These are phyloP conservation scores for Nigrospora sphaerica DNA, from an alignment of 2,329 filamentous ascomycete genomes.

Conservation along the genomic window DNA sequence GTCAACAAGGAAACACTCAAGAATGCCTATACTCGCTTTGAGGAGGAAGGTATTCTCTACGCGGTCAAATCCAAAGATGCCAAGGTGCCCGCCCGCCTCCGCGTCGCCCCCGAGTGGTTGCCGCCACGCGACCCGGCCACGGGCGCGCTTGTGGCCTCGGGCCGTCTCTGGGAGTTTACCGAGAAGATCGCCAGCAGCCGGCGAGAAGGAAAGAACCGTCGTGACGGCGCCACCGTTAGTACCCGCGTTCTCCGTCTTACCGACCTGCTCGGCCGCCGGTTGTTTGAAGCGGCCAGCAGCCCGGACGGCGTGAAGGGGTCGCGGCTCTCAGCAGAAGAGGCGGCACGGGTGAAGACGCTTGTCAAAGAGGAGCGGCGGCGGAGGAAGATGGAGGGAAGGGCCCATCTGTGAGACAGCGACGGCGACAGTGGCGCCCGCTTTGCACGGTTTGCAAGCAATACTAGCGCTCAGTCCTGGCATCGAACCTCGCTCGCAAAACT, in stretches of 20 bases:
- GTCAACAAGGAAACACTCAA: slow-evolving; percentile 98
- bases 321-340: slow-evolving; percentile 44
- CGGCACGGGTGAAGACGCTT: slow-evolving; percentile 31
- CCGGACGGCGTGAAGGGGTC: slow-evolving; percentile 27
- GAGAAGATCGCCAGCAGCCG: slow-evolving; percentile 78
- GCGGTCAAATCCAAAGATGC: slow-evolving; percentile 62
- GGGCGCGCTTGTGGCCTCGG: slow-evolving; percentile 58
- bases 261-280: slow-evolving; percentile 60
- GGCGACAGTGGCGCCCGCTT: no score
- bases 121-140: slow-evolving; percentile 57
- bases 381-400: slow-evolving; percentile 41
- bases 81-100: slow-evolving; percentile 54
- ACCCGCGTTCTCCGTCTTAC: slow-evolving; percentile 72
- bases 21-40: slow-evolving; percentile 82
- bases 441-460: no score
- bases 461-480: no score
- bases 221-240: slow-evolving; percentile 87
- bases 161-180: slow-evolving; percentile 84
- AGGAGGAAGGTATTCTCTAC: slow-evolving; percentile 83
- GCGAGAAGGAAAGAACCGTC: slow-evolving; percentile 88
- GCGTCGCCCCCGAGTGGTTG: slow-evolving; percentile 68
- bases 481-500: no score
- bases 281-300: slow-evolving; percentile 55
- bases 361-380: slow-evolving; percentile 40
- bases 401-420: slow-evolving; percentile 36